These are phyloP conservation scores for Trametes elegans DNA, from an alignment of 768 basidiomycete genomes.

Conservation along the genomic window DNA sequence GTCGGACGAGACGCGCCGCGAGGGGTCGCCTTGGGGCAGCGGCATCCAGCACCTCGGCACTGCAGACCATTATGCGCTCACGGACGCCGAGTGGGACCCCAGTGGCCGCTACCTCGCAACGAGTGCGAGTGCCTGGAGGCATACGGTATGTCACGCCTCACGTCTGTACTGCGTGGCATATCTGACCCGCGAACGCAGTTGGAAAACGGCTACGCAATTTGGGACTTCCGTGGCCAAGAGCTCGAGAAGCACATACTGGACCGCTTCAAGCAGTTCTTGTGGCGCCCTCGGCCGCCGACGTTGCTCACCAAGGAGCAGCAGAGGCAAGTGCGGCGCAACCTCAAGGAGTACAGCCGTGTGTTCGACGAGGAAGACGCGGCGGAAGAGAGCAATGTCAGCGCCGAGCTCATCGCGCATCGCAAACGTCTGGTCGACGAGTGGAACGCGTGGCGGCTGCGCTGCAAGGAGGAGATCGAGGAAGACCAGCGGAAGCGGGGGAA, in stretches of 20 bases:
- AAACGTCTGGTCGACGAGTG: conserved; percentile 96
- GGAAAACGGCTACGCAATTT: conserved; percentile 94
- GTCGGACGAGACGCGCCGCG: conserved; percentile 53
- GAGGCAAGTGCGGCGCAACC: conserved; percentile 79
- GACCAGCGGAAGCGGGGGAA: conserved; percentile 43
- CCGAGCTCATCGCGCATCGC: conserved; percentile 87
- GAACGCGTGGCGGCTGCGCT: conserved; percentile 91
- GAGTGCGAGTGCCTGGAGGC: conserved; percentile 92
- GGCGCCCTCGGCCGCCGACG: conserved; percentile 93
- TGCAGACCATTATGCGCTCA: conserved; percentile 95
- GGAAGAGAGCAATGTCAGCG: conserved; percentile 92
- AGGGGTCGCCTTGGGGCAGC: conserved; percentile 64
- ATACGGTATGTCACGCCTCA: conserved; percentile 59
- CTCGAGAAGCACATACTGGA: conserved; percentile 86
- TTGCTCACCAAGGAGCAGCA: conserved; percentile 87
- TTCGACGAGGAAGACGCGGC: conserved; percentile 98
- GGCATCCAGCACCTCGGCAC: conserved; percentile 83
- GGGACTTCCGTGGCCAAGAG: conserved; percentile 98
- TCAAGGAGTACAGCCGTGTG: conserved; percentile 84
- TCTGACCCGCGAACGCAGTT: conserved; percentile 49
- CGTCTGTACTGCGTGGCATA: background rate
- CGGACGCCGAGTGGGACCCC: conserved; percentile 98
- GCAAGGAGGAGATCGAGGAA: conserved; percentile 63
- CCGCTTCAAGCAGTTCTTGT: conserved; percentile 98
- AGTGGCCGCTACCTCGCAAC: conserved; percentile 91